phyloP scores from a whole-genome alignment of 2,329 filamentous ascomycete species.

The Microsporum ferrugineum region DNA sequence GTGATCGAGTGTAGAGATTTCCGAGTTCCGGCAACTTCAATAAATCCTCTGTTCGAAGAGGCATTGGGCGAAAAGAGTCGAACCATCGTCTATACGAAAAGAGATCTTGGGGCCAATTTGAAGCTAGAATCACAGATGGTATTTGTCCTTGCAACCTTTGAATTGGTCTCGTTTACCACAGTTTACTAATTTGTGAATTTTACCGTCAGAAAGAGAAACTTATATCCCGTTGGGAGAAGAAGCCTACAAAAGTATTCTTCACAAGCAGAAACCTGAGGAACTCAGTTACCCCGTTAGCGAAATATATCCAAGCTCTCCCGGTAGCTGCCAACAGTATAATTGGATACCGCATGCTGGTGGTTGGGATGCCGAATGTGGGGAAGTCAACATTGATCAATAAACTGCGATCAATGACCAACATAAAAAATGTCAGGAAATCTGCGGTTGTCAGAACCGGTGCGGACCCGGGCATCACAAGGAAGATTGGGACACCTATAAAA shows the following conservation, averaged over 20 bases:
- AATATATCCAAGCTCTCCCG: constrained; percentile 19
- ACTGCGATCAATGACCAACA: constrained; percentile 44
- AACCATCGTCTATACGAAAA: constrained; percentile 83
- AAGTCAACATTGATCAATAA: constrained; percentile 92
- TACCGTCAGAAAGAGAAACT: constrained; percentile 22
- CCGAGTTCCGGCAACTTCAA: constrained; percentile 74
- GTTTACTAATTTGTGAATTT: background rate
- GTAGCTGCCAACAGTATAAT: constrained; percentile 40
- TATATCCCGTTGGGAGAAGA: constrained; percentile 25
- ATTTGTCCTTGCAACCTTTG: constrained; percentile 3
- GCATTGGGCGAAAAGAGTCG: constrained; percentile 60
- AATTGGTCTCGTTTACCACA: background rate
- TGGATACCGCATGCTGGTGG: constrained; percentile 73
- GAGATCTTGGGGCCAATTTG: constrained; percentile 53
- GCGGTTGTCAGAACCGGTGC: constrained; percentile 75
- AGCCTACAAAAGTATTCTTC: constrained; percentile 26
- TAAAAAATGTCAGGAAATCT: constrained; percentile 33
- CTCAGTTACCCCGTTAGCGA: constrained; percentile 25
- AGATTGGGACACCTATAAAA: constrained; percentile 71
- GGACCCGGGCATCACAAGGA: constrained; percentile 81
- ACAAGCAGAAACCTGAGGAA: constrained; percentile 21
- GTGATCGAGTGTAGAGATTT: constrained; percentile 93
- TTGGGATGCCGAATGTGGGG: constrained; percentile 96
- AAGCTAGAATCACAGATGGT: constrained; percentile 34
- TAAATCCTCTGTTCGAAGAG: constrained; percentile 80